A percentile compares a stretch with the other conserved stretches of the same genome.
Conservation (phyloP, 495 filamentous ascomycete species). For the Tuber magnatum region DNA sequence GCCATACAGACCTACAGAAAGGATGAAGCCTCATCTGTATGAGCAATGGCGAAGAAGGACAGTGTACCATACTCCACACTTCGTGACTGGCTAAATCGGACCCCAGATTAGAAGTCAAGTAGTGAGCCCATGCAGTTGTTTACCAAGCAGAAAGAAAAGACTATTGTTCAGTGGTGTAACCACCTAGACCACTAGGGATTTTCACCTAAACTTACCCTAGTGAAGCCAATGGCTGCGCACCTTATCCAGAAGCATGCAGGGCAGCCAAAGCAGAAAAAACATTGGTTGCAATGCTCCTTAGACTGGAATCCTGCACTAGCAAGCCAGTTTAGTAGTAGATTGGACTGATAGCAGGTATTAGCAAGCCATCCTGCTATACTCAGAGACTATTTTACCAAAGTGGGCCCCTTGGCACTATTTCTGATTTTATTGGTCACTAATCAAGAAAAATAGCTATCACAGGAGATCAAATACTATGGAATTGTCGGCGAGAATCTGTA, state of each 20-base stretch:
- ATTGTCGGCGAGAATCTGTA: slow-evolving; percentile 11
- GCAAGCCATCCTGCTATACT: slow-evolving; percentile 4
- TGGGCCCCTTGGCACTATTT: too few relatives aligned
- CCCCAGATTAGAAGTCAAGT: too few relatives aligned
- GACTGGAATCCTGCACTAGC: slow-evolving; percentile 9
- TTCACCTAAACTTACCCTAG: not conserved
- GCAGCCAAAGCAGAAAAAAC: not conserved
- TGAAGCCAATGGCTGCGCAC: slow-evolving; percentile 9
- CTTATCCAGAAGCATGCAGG: slow-evolving; percentile 7
- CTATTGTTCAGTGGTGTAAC: too few relatives aligned
- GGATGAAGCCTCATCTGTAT: too few relatives aligned
- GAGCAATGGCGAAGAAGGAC: too few relatives aligned
- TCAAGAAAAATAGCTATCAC: too few relatives aligned
- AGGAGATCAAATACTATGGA: slow-evolving; percentile 11
- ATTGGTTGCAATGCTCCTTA: slow-evolving; percentile 6
- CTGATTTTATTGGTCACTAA: slow-evolving; percentile 11
- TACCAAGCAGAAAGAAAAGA: too few relatives aligned
- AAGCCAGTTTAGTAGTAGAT: not conserved
- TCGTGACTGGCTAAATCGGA: too few relatives aligned
- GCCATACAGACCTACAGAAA: too few relatives aligned
- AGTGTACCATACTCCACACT: not conserved
- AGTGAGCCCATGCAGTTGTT: too few relatives aligned
- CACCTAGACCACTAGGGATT: too few relatives aligned
- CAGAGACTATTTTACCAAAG: too few relatives aligned
- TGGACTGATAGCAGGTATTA: slow-evolving; percentile 10